Evolutionary conservation across 1,284 basidiomycete genomes (phyloP), one percentile per base, ranked within the genome.

Genomic region (Ganoderma resinaceum): DNA sequence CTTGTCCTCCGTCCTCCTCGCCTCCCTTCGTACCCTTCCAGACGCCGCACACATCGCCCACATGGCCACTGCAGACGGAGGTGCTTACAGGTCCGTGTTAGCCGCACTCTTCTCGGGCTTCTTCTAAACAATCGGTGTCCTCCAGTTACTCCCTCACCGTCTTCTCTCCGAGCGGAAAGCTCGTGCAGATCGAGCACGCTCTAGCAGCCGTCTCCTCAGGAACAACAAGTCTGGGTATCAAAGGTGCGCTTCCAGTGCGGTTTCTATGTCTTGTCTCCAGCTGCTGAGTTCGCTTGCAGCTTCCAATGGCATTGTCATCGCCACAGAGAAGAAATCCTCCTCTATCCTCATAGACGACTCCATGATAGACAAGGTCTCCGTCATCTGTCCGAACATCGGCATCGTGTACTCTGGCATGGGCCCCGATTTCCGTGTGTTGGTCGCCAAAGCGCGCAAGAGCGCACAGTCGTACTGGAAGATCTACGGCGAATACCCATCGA

Each of bases 341-440:
- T 99, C 98, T 23, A 92, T 98, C 75, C 89, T 99, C 71, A 95
- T 99, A 73, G 98, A 99, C 85, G 96, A 98, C 81, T 95, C 95
- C 20, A 95, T 97, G 85, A 88, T 99, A 72, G 98, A 99, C 80
- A 98, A 98, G 83, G 95, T 99, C 70, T 93, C 95, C 3, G 87
- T 96, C 63, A 93, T 99, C 75, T 99, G 97, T 82, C 98, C 98
- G 53, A 99, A 99, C 83, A 99, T 99, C 75, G 98, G 98, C 63
- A 96, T 99, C 76, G 98, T 99, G 62, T 99, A 99, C 84, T 97
- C 95, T 52, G 98, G 98, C 40, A 99, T 99, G 98, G 97, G 98
- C 0, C 98, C 98, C 64, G 98, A 99, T 82, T 99, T 98, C 82
- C 91, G 98, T 59, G 89, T 99, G 23, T 87, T 99, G 65, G 93